Percentiles rank a stretch among this genome's conserved stretches.
Evolutionary conservation across 306 rosid species (phyloP).

Genomic region (barrel medic (Medicago truncatula)): DNA sequence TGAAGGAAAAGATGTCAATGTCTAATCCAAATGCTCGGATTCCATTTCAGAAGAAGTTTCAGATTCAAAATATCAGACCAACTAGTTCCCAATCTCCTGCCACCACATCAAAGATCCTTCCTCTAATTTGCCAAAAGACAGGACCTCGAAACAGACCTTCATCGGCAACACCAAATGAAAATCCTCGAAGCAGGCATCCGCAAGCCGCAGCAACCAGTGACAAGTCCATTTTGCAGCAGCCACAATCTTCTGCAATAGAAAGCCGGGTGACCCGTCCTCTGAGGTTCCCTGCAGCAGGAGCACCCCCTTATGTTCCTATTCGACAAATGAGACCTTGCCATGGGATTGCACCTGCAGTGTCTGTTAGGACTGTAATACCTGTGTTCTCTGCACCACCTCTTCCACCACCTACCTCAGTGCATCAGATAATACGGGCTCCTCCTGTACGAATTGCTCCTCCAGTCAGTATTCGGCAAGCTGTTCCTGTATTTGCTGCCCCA

Average conservation of each 20-base stretch:
- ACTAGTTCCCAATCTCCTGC: conserved; percentile 73
- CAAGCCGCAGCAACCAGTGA: conserved; percentile 52
- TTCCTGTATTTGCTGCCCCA: conserved; percentile 80
- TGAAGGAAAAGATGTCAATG: conserved; percentile 79
- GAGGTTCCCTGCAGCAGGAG: conserved; percentile 80
- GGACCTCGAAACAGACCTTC: conserved; percentile 58
- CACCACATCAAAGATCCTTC: conserved; percentile 88
- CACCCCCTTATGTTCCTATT: conserved; percentile 82
- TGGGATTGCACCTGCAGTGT: conserved; percentile 85
- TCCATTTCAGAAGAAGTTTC: conserved; percentile 76
- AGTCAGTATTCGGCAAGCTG: conserved; percentile 77
- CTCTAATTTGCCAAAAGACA: conserved; percentile 77
- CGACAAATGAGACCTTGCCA: conserved; percentile 80
- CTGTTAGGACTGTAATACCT: conserved; percentile 73
- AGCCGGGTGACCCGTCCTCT: conserved; percentile 55
- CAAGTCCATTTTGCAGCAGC: conserved; percentile 42
- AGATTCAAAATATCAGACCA: conserved; percentile 70
- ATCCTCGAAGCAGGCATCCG: conserved; percentile 54
- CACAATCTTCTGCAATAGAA: conserved; percentile 58
- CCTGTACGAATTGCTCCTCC: conserved; percentile 73
- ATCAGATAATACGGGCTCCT: conserved; percentile 52
- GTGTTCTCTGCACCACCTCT: conserved; percentile 85
- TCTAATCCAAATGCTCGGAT: conserved; percentile 70
- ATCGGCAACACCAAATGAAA: conserved; percentile 49
- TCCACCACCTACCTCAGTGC: conserved; percentile 59